A percentile compares a stretch with the other conserved stretches of the same genome.
These are phyloP conservation scores for Erigeron canadensis DNA, from an alignment of 129 eudicot genomes.

Conservation along the genomic window DNA sequence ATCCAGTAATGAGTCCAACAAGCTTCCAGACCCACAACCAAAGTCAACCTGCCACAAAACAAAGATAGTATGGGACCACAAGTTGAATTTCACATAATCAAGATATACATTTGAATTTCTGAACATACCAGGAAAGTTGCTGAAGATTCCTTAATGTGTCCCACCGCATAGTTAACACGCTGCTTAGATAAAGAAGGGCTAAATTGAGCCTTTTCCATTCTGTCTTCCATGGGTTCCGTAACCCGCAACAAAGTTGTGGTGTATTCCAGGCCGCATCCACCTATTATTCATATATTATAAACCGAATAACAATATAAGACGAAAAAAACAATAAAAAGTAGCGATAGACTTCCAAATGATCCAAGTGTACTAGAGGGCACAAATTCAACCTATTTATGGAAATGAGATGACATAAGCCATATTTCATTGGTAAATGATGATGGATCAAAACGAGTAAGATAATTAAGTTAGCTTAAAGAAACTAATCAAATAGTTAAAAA, in stretches of 20 bases:
- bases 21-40: conserved; percentile 98
- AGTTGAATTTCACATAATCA: conserved; percentile 1
- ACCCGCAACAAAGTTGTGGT: conserved; percentile 59
- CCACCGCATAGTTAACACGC: conserved; percentile 86
- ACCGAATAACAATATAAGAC: background rate
- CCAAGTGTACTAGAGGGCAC: no score
- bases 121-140: conserved; percentile 73
- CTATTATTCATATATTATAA: conserved; percentile 26
- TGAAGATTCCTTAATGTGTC: conserved; percentile 66
- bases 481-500: no score
- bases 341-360: no score
- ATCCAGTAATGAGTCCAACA: conserved; percentile 77
- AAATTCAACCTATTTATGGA: no score
- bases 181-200: conserved; percentile 95
- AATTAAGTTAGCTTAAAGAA: no score
- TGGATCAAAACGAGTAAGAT: no score
- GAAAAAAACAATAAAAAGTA: background rate
- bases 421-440: no score
- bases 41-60: conserved; percentile 77
- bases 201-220: conserved; percentile 92
- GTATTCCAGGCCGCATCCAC: conserved; percentile 64
- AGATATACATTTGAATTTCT: conserved; percentile 4
- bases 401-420: no score
- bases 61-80: conserved; percentile 19
- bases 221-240: conserved; percentile 85